These are phyloP conservation scores for Psophocarpus tetragonolobus DNA, from an alignment of 306 rosid species.

Conservation along the genomic window DNA sequence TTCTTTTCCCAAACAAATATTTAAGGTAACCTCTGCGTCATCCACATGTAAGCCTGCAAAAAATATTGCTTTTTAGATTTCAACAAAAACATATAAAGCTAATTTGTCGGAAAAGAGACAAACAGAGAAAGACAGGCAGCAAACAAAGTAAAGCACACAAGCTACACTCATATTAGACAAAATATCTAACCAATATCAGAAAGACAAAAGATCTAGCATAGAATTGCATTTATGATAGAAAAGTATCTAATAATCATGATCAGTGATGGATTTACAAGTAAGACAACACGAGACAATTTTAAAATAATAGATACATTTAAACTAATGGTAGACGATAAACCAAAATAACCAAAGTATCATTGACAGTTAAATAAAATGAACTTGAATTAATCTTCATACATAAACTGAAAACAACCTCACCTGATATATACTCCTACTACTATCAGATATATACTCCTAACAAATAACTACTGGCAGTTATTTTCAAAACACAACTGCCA, in stretches of 20 bases:
- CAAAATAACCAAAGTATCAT: neutral
- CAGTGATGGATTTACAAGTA: neutral
- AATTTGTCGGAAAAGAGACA: constrained; percentile 1
- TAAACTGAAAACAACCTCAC: too few relatives aligned
- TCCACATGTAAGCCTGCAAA: constrained; percentile 94
- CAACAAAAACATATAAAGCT: neutral
- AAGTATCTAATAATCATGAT: constrained; percentile 1
- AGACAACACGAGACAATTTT: neutral
- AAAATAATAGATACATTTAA: neutral
- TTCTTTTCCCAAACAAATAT: constrained; percentile 83
- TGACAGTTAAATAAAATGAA: neutral
- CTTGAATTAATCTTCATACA: neutral
- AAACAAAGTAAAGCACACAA: constrained; percentile 5
- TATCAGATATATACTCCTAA: neutral
- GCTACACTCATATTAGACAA: neutral
- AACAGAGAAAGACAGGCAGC: neutral
- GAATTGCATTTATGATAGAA: constrained; percentile 9
- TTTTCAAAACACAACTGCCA: neutral
- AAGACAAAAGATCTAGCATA: constrained; percentile 1
- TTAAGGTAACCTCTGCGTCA: constrained; percentile 87
- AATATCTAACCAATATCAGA: neutral
- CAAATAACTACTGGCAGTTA: neutral
- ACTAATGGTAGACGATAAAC: neutral
- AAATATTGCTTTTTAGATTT: constrained; percentile 26
- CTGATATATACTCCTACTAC: too few relatives aligned